Conservation (phyloP, 2,329 filamentous ascomycete genomes). For the Colletotrichum agaves region DNA sequence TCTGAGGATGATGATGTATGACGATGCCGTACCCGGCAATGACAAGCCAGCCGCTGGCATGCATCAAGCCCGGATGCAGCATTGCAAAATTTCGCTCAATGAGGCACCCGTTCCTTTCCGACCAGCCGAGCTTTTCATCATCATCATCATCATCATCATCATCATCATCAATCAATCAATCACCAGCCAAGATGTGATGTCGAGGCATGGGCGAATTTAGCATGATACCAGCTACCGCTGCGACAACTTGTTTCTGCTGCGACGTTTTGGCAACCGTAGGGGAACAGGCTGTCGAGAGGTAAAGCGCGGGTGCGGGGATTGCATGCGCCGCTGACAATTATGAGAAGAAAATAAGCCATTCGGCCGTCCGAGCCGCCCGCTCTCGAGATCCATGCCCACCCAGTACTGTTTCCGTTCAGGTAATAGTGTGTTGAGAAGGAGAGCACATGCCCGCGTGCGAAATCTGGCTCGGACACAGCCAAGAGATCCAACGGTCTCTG, state of each 20-base stretch:
- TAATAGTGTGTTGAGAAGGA: background rate
- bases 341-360: background rate
- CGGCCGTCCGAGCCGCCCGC: background rate
- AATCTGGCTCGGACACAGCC: slow-evolving; percentile 34
- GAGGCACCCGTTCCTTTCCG: too few relatives aligned
- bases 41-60: background rate
- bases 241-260: slow-evolving; percentile 14
- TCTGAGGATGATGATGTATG: background rate
- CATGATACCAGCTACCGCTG: slow-evolving; percentile 24
- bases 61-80: slow-evolving; percentile 3
- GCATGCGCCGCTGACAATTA: background rate
- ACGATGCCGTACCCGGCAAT: background rate
- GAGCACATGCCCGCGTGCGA: slow-evolving; percentile 1
- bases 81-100: background rate
- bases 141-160: background rate
- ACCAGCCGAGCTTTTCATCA: background rate
- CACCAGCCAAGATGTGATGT: slow-evolving; percentile 2
- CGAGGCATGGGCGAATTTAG: background rate
- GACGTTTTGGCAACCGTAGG: slow-evolving; percentile 17
- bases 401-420: background rate
- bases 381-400: background rate
- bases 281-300: background rate
- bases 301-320: background rate
- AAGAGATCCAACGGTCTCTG: slow-evolving; percentile 32
- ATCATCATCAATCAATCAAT: background rate